phyloP scores from a whole-genome alignment of 2,329 filamentous ascomycete genomes.

The Falciphora oryzae region DNA sequence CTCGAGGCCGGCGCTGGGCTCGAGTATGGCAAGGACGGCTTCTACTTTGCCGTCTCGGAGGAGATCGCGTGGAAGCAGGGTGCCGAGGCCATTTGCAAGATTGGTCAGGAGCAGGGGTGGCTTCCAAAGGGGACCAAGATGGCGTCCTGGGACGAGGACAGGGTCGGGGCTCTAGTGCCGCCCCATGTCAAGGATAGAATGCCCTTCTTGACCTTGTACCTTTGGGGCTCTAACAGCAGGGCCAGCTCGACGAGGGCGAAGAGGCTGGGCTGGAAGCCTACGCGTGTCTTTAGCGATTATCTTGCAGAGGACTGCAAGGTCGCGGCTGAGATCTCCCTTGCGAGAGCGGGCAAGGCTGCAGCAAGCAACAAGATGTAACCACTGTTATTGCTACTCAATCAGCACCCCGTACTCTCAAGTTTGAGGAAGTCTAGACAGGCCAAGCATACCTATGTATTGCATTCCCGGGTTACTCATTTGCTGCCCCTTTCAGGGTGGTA shows the following conservation, averaged over 20 bases:
- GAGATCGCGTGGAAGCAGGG: conserved; percentile 6
- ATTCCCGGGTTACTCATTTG: no score
- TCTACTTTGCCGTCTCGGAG: conserved; percentile 6
- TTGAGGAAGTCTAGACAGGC: no score
- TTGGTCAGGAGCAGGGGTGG: conserved; percentile 11
- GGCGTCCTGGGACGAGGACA: conserved; percentile 6
- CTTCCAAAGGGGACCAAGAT: neutral
- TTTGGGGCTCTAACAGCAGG: conserved; percentile 8
- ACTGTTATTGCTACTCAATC: neutral
- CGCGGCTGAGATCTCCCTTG: conserved; percentile 1
- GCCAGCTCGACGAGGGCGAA: conserved; percentile 3
- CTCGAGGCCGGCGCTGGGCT: conserved; percentile 4
- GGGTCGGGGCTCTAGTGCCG: neutral
- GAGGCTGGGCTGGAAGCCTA: conserved; percentile 8
- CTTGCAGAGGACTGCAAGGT: conserved; percentile 13
- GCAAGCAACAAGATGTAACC: neutral
- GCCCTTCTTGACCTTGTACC: neutral
- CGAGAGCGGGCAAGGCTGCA: neutral
- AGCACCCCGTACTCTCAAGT: no score
- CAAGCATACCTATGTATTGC: no score
- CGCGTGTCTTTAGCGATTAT: conserved; percentile 20
- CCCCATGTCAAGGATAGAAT: neutral
- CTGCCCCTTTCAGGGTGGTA: no score
- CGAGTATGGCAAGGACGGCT: conserved; percentile 3
- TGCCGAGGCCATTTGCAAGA: conserved; percentile 5